Evolutionary conservation across 106 monocot species (phyloP).

Genomic region (Xerophyta viscosa): DNA sequence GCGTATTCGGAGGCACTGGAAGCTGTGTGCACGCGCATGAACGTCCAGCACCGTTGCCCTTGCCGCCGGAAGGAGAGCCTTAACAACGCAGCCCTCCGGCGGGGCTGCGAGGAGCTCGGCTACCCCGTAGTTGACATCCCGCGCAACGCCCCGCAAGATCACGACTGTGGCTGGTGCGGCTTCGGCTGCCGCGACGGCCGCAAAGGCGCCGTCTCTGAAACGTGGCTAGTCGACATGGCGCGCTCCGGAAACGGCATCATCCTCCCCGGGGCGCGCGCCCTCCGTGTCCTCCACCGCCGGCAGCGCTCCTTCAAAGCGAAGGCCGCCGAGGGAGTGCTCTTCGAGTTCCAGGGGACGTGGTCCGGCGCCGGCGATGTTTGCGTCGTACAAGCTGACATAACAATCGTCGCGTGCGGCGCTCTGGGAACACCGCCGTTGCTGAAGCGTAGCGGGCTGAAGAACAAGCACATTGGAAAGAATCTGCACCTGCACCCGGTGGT

Average conservation of each 20-base stretch:
- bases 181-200: slow-evolving; percentile 56
- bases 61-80: slow-evolving; percentile 35
- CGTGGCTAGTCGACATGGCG: slow-evolving; percentile 65
- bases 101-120: slow-evolving; percentile 57
- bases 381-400: slow-evolving; percentile 31
- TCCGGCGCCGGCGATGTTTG: slow-evolving; percentile 12
- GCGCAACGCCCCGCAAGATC: slow-evolving; percentile 41
- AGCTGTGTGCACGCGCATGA: slow-evolving; percentile 56
- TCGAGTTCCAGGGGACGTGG: slow-evolving; percentile 10
- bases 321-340: slow-evolving; percentile 36
- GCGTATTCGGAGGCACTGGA: slow-evolving; percentile 46
- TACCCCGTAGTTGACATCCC: slow-evolving; percentile 37
- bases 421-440: slow-evolving; percentile 47
- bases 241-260: slow-evolving; percentile 57
- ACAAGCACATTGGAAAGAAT: slow-evolving; percentile 61
- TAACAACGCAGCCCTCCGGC: slow-evolving; percentile 31
- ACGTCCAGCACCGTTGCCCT: slow-evolving; percentile 18
- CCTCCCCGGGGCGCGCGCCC: slow-evolving; percentile 36
- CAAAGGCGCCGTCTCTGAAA: slow-evolving; percentile 51
- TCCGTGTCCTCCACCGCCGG: slow-evolving; percentile 15
- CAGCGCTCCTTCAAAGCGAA: slow-evolving; percentile 5
- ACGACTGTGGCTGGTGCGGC: slow-evolving; percentile 75
- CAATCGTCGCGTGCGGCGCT: slow-evolving; percentile 64
- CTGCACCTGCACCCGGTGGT: slow-evolving; percentile 75
- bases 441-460: slow-evolving; percentile 39